phyloP scores from a whole-genome alignment of 23 red algal genomes.

The Chondrus crispus region DNA sequence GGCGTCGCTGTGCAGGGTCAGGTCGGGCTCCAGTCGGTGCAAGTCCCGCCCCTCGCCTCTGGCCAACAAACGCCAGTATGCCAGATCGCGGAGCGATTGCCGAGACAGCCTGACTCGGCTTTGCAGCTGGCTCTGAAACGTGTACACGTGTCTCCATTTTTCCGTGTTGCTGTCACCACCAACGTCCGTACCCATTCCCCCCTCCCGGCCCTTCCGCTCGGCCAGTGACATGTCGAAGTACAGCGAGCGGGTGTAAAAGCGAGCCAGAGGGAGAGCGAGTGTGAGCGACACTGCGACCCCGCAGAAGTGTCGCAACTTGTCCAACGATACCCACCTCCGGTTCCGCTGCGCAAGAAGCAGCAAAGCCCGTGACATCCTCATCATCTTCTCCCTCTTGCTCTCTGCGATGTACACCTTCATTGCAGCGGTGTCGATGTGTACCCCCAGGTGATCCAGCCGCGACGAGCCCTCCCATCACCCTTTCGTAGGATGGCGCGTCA shows the following conservation, averaged over 20 bases:
- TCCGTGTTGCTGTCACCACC: neutral
- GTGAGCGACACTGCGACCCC: neutral
- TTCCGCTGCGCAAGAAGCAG: neutral
- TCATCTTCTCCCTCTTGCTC: neutral
- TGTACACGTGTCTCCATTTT: neutral
- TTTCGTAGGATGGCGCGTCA: neutral
- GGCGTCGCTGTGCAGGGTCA: neutral
- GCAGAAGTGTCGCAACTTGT: neutral
- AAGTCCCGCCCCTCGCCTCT: neutral
- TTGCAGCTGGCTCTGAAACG: neutral
- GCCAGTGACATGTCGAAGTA: neutral
- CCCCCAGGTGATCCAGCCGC: neutral
- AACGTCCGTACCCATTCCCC: neutral
- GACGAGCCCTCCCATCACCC: neutral
- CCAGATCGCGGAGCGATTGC: neutral
- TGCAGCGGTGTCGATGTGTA: neutral
- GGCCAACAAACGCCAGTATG: neutral
- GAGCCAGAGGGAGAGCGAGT: neutral
- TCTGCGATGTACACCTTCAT: neutral
- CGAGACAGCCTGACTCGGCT: neutral
- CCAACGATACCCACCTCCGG: neutral
- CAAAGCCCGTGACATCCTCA: neutral
- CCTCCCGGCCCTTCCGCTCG: neutral
- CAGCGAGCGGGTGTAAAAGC: neutral
- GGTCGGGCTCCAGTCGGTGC: neutral